Conservation (phyloP, 176 grass and related monocot genomes). For the Areca catechu region DNA sequence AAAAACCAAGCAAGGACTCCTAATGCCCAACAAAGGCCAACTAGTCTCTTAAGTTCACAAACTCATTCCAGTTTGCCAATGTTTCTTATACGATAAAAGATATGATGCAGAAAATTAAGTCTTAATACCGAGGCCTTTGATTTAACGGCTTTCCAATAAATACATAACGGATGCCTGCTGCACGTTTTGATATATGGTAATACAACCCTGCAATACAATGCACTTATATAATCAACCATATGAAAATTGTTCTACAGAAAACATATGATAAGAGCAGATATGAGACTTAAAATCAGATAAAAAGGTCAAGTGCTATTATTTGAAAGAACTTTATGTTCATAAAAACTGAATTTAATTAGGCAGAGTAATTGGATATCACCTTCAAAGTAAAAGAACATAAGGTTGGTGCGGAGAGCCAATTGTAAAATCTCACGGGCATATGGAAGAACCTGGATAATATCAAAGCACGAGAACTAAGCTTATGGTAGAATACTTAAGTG, state of each 20-base stretch:
- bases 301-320: too few species aligned
- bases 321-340: too few species aligned
- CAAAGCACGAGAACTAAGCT: too few species aligned
- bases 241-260: constrained; percentile 12
- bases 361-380: constrained; percentile 24
- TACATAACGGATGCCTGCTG: constrained; percentile 88
- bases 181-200: constrained; percentile 94
- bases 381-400: constrained; percentile 99
- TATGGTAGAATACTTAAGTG: too few species aligned
- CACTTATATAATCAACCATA: constrained; percentile 23
- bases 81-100: too few species aligned
- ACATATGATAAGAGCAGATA: neutral
- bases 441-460: constrained; percentile 53
- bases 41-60: too few species aligned
- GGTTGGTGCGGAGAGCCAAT: constrained; percentile 70
- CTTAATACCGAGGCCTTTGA: constrained; percentile 80
- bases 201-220: constrained; percentile 64
- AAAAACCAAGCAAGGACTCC: too few species aligned
- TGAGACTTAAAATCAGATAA: neutral
- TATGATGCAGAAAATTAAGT: neutral
- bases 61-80: too few species aligned
- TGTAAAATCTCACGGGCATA: constrained; percentile 79
- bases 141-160: constrained; percentile 96
- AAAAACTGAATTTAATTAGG: too few species aligned
- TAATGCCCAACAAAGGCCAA: too few species aligned